phyloP scores from a whole-genome alignment of 83 land plant genomes.

The Isoetes engelmannii region DNA sequence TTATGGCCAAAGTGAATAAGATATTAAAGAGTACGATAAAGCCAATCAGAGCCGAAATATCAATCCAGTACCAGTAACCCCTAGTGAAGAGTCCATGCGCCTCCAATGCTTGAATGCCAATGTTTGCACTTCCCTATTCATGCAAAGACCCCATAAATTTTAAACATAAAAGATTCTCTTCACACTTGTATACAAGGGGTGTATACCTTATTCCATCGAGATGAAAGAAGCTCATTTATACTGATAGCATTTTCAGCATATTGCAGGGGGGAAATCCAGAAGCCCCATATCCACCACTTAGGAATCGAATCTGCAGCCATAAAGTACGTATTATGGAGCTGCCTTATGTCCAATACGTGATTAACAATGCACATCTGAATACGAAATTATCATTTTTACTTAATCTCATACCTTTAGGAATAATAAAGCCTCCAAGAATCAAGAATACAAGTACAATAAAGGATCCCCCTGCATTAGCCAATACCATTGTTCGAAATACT shows the following conservation, averaged over 20 bases:
- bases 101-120: constrained; percentile 11
- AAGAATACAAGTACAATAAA: background rate
- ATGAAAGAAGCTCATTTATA: constrained; percentile 65
- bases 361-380: too few relatives aligned
- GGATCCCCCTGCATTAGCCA: background rate
- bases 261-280: constrained; percentile 67
- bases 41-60: constrained; percentile 15
- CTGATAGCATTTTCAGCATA: constrained; percentile 61
- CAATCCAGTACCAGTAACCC: constrained; percentile 27
- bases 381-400: too few relatives aligned
- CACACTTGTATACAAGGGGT: too few relatives aligned
- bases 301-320: too few relatives aligned
- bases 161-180: too few relatives aligned
- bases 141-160: too few relatives aligned
- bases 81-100: constrained; percentile 16
- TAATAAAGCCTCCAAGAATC: background rate
- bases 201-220: constrained; percentile 48
- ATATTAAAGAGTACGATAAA: constrained; percentile 16
- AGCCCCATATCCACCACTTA: constrained; percentile 82
- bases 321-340: too few relatives aligned
- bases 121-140: background rate
- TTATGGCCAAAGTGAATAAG: constrained; percentile 18
- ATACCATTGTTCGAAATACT: background rate
- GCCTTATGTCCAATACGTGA: too few relatives aligned
- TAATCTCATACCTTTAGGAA: background rate